phyloP scores from a whole-genome alignment of 495 filamentous ascomycete genomes.

The Penicillium canariense region DNA sequence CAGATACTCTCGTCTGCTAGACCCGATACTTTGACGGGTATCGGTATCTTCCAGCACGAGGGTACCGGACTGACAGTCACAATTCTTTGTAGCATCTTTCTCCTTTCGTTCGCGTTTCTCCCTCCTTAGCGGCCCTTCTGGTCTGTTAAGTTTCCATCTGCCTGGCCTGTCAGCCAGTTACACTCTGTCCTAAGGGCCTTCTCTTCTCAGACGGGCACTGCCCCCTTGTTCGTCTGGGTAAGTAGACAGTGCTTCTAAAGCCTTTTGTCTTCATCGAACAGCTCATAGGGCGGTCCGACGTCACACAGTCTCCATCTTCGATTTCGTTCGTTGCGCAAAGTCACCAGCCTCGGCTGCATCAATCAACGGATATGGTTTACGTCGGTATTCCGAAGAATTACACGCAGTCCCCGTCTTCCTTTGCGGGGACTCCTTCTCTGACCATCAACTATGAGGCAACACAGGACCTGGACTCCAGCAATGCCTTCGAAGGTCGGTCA shows the following conservation, averaged over 20 bases:
- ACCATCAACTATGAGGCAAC: conserved; percentile 97
- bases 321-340: conserved; percentile 10
- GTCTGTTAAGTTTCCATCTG: conserved; percentile 43
- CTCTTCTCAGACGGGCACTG: conserved; percentile 86
- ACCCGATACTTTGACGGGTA: conserved; percentile 85
- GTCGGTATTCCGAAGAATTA: conserved; percentile 74
- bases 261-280: conserved; percentile 33
- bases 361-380: conserved; percentile 72
- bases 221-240: conserved; percentile 86
- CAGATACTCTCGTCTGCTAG: conserved; percentile 86
- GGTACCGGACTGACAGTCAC: conserved; percentile 62
- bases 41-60: conserved; percentile 80
- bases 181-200: conserved; percentile 73
- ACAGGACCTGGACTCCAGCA: conserved; percentile 90
- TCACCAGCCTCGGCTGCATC: conserved; percentile 23
- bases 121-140: conserved; percentile 76
- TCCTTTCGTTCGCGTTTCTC: conserved; percentile 71
- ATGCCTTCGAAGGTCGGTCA: conserved; percentile 86
- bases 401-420: conserved; percentile 73
- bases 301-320: conserved; percentile 24
- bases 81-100: conserved; percentile 83
- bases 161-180: conserved; percentile 62
- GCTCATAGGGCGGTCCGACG: conserved; percentile 28
- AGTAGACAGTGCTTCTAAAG: conserved; percentile 61
- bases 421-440: conserved; percentile 75